phyloP scores from a whole-genome alignment of 179 eudicot species.

The Camellia oleifera region DNA sequence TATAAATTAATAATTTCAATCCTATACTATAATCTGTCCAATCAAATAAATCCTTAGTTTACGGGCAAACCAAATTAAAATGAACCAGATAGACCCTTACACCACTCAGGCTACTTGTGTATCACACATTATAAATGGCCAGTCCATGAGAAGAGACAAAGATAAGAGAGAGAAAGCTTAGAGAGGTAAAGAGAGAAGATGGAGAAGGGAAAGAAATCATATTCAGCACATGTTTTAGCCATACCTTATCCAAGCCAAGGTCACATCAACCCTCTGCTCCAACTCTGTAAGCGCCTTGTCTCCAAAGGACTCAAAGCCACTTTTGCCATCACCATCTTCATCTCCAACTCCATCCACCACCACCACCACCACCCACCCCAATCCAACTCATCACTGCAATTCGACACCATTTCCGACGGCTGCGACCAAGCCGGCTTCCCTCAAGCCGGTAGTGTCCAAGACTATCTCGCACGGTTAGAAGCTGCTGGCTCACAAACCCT shows the following conservation, averaged over 20 bases:
- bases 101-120: too few species aligned
- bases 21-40: too few species aligned
- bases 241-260: background rate
- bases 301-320: constrained; percentile 24
- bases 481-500: constrained; percentile 31
- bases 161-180: background rate
- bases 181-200: background rate
- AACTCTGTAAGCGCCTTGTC: constrained; percentile 21
- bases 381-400: background rate
- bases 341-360: constrained; percentile 8
- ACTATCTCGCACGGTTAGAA: constrained; percentile 29
- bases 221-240: constrained; percentile 18
- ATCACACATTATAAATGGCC: too few species aligned
- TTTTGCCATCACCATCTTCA: constrained; percentile 16
- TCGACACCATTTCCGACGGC: constrained; percentile 35
- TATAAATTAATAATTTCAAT: too few species aligned
- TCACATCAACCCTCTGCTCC: constrained; percentile 24
- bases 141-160: too few species aligned
- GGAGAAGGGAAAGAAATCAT: background rate
- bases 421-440: constrained; percentile 30
- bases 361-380: background rate
- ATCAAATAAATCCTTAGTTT: too few species aligned
- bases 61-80: too few species aligned
- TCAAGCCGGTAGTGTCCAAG: constrained; percentile 26
- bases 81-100: too few species aligned